A percentile compares a stretch with the other conserved stretches of the same genome.
phyloP scores from a whole-genome alignment of 129 eudicot genomes.

The Gnaphalium uliginosum region DNA sequence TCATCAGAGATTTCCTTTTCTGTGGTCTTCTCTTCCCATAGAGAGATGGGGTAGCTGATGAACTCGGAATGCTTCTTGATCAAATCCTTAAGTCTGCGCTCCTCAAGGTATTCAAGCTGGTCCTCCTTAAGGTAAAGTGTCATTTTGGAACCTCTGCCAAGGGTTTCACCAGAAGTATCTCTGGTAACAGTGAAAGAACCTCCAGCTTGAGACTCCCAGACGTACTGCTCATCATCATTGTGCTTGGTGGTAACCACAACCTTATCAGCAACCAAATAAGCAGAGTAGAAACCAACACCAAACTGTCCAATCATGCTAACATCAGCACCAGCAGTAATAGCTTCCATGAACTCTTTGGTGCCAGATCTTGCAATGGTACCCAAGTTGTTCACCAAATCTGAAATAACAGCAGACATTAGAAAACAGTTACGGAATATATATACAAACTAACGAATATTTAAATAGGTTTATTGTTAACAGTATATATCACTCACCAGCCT shows the following conservation, averaged over 20 bases:
- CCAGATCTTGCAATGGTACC: constrained; percentile 93
- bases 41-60: constrained; percentile 84
- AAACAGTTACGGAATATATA: background rate
- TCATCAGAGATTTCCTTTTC: constrained; percentile 84
- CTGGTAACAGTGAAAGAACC: constrained; percentile 85
- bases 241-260: constrained; percentile 82
- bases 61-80: constrained; percentile 87
- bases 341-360: constrained; percentile 92
- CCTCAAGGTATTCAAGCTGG: constrained; percentile 83
- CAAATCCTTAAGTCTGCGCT: constrained; percentile 75
- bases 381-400: constrained; percentile 89
- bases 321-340: constrained; percentile 89
- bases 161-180: constrained; percentile 68
- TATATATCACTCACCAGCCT: constrained; percentile 60
- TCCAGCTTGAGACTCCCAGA: constrained; percentile 91
- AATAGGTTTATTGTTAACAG: background rate
- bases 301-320: constrained; percentile 94
- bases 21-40: constrained; percentile 74
- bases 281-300: constrained; percentile 94
- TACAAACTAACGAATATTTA: background rate
- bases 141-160: constrained; percentile 82
- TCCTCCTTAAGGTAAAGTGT: constrained; percentile 69
- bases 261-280: constrained; percentile 84
- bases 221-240: constrained; percentile 84
- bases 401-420: background rate